These are phyloP conservation scores for Aspergillus aculeatus DNA, from an alignment of 2,329 filamentous ascomycete species.

Conservation along the genomic window DNA sequence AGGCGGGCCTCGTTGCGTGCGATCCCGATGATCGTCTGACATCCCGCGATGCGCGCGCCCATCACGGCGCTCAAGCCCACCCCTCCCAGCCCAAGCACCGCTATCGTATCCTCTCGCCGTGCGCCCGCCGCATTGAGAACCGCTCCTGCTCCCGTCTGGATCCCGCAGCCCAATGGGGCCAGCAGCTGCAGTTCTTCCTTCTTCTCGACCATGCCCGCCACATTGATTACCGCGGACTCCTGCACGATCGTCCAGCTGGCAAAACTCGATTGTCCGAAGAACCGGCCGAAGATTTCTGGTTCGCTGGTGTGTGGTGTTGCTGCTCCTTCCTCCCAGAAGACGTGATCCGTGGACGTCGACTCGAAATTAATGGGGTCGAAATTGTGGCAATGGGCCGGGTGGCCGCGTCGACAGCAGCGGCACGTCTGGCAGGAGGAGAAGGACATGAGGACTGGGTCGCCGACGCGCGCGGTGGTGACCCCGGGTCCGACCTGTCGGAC, in stretches of 20 bases:
- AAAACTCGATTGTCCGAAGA: conserved; percentile 53
- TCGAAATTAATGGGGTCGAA: conserved; percentile 51
- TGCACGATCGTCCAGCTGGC: conserved; percentile 41
- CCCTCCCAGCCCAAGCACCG: conserved; percentile 46
- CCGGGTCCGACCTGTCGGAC: conserved; percentile 47
- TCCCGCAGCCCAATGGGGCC: conserved; percentile 9
- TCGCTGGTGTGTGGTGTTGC: conserved; percentile 2
- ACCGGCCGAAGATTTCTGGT: conserved; percentile 38
- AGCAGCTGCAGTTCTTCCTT: conserved; percentile 34
- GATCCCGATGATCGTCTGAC: conserved; percentile 43
- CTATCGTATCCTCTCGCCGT: background rate
- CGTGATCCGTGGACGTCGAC: conserved; percentile 1
- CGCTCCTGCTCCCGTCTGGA: conserved; percentile 8
- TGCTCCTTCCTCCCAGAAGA: conserved; percentile 5
- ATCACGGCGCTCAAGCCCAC: conserved; percentile 51
- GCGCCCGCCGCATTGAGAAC: conserved; percentile 6
- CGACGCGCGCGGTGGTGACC: conserved; percentile 43
- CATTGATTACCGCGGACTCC: conserved; percentile 45
- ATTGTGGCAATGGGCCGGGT: conserved; percentile 50
- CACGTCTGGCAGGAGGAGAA: conserved; percentile 51
- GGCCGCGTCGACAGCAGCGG: conserved; percentile 47
- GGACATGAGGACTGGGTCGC: conserved; percentile 50
- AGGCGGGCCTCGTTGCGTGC: conserved; percentile 40
- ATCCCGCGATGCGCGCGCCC: conserved; percentile 47
- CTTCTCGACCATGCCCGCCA: conserved; percentile 36